Base-by-base conservation (phyloP, 768 basidiomycete genomes). In the Amanita muscaria region DNA sequence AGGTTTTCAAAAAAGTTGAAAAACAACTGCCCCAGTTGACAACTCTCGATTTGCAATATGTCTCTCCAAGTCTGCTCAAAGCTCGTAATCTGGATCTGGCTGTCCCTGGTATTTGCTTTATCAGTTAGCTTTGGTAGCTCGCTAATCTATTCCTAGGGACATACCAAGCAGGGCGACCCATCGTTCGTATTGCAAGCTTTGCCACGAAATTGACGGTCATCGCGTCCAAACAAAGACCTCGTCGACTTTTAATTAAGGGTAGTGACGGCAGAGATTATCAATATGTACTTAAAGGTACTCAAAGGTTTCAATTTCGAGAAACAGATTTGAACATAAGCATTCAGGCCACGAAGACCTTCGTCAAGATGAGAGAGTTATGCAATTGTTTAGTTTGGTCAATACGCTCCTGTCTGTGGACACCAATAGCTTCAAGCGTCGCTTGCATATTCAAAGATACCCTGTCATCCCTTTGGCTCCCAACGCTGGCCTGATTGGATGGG, bases 321-420 rank as follows among this genome's bases (percentile, higher is more conserved):
- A 33, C 19, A 7, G 16, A 16, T 16, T 38, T 36, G 49, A 39
- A 47, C 32, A 22, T n/a, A 41, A 8, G 22, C 44, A 34, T 36
- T 9, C 50, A 93, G 91, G 96, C 6, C 96, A 99, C 62, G 96
- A 99, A 66, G 96, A 99, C 67, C 72, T 99, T 40, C 91, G 96
- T 31, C 96, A 98, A 64, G 96, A 99, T 59, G 96, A 99, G 56
- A 79, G 96, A 50, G 96, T 98, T 45, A 98, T 98, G 94, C 96
- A 99, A 61, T 74, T 98, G 15, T 98, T 98, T 63, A 87, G 96
- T 48, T 80, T 99, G 37, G 87, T 98, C 55, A 99, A 99, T 63
- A 94, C 90, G 0, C 67, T 97, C 2, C 79, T 99, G 22, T 83
- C 88, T 5, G 82, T 90, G 15, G 94, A 99, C 56, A 88, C 91